Base-by-base conservation (phyloP, 352 stramenopile genomes). In the Phytophthora ramorum region DNA sequence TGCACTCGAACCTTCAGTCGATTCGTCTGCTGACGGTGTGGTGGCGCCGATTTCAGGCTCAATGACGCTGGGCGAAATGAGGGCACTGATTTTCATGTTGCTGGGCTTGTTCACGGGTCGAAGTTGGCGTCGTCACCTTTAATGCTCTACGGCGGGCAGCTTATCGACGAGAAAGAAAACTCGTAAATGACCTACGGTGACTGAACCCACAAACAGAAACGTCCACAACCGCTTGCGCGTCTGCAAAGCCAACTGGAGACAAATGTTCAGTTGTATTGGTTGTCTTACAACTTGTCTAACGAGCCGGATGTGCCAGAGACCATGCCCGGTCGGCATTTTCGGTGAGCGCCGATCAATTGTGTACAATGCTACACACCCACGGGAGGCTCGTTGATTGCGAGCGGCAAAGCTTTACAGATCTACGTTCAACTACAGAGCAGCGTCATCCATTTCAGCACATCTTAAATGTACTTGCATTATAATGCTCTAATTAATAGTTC, bases 231-330 rank as follows among this genome's bases (percentile, higher is more conserved):
- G 26, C 38, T 24, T 58, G 57, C 46, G 51, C 35, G 51, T 58
- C 46, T 38, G 58, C 58, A 65, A 65, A 65, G 46, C 58, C 47
- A 51, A 32, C 17, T 19, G 38, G 58, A 65, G 47, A 35, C 26
- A 44, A 58, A 35, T 57, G 45, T 64, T 49, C 30, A 63, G 56
- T 44, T 12, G 56, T 55, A 62, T 55, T 55, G 55, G 35, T 63
- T 38, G 30, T 47, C 22, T 24, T 24, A 24, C 22, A 3, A 24
- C 22, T 24, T 24, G 22, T 24, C 22, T 20, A 54, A 63, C 8
- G 9, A 14, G 9, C 32, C 32, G 8, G 32, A 14, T 8, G 8
- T 16, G 47, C 32, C 32, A 55, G 32, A 55, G 8, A 43, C 20
- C 7, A 26, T 14, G 22, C 46, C n/a, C 46, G 46, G 7, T 53